Base-by-base conservation (phyloP, 371 early-diverging fungal genomes). In the Basidiobolus meristosporus region DNA sequence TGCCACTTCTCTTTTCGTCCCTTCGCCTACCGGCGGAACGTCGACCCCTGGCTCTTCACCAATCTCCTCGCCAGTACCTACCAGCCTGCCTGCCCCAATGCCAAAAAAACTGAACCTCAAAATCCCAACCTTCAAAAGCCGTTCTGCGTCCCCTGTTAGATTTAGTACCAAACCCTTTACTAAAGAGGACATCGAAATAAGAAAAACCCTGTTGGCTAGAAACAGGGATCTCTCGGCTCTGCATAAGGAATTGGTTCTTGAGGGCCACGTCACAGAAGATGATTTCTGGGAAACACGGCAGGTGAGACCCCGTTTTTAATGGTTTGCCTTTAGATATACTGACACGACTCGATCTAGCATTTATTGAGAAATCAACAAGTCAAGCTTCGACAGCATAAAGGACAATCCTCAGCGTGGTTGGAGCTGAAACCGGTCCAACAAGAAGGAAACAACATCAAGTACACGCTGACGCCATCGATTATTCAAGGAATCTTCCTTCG, bases 261-360 rank as follows among this genome's bases (percentile, higher is more conserved):
- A 62, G 0, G 78, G 77, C 22, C 66, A 65, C 30, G 65, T 91
- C 0, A 56, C 66, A 7, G 92, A 91, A 51, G 87, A 88, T 43
- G 92, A 89, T 46, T 91, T 91, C 47, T 91, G 92, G 92, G 70
- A 74, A 39, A 73, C 72, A 41, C 66, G 84, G 10, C 66, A 77
- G 52, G 74, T 78, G 20, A 55, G 57, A 14, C 50, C 50, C 28
- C 56, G 57, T 40, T 50, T 58, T 38, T 56, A 57, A 21, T 23
- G 45, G 51, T 60, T 46, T 15, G 3, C 2, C 2, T 28, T 16
- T 5, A 9, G 10, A 16, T 7, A 20, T 22, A 18, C n/a, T 34
- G 22, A 31, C 3, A 30, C 31, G 15, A 38, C 12, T 21, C 4
- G 20, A 16, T 21, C 9, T 42, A 71, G 65, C 66, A 85, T 52